Evolutionary conservation across 345 rosid genomes (phyloP).

Genomic region (Populus euphratica): DNA sequence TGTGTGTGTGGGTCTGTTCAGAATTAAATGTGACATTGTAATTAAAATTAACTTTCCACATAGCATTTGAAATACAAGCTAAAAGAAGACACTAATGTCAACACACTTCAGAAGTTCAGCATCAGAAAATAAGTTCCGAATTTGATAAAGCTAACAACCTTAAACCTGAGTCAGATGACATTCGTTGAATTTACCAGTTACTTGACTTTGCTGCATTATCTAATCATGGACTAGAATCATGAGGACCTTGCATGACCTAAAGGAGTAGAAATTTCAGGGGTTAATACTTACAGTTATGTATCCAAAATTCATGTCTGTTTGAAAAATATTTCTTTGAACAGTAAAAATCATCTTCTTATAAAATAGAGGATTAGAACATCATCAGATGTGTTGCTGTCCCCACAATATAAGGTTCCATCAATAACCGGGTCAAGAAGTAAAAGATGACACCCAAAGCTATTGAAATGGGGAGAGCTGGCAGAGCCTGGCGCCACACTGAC

Average conservation of each 20-base stretch:
- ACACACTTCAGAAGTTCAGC: too few species aligned
- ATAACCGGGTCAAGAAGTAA: constrained; percentile 85
- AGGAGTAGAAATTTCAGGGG: background rate
- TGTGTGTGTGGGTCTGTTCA: too few species aligned
- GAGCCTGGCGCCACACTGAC: constrained; percentile 70
- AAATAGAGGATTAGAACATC: constrained; percentile 51
- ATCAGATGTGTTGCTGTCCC: constrained; percentile 69
- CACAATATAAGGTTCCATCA: constrained; percentile 92
- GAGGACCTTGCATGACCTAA: background rate
- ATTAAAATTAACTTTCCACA: too few species aligned
- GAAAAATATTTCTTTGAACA: background rate
- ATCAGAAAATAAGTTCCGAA: too few species aligned
- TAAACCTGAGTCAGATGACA: too few species aligned
- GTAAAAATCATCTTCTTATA: background rate
- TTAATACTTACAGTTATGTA: background rate
- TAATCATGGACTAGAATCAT: background rate
- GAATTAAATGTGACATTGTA: too few species aligned
- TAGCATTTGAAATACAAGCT: too few species aligned
- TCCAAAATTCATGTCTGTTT: background rate
- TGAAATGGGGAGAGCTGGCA: constrained; percentile 96
- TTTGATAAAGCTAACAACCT: too few species aligned
- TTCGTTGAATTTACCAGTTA: background rate
- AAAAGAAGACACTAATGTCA: too few species aligned
- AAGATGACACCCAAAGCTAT: constrained; percentile 76
- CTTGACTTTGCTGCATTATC: background rate